Percentiles rank a stretch among this genome's conserved stretches.
Conservation (phyloP, 192 early-diverging fungal species). For the Gaertneriomyces semiglobifer region DNA sequence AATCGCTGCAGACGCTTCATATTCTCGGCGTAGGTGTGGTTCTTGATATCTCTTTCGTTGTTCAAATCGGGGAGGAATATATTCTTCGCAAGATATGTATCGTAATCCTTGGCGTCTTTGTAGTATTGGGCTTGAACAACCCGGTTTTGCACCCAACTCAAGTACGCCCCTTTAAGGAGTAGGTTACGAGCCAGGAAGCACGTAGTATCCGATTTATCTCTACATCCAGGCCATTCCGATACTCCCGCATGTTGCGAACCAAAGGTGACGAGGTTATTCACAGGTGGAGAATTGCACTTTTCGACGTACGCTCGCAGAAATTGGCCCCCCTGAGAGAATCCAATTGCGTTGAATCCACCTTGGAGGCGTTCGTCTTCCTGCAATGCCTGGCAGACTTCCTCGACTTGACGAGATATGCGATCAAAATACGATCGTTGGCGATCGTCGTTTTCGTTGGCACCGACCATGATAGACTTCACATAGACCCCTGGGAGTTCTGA, state of each 20-base stretch:
- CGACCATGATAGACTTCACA: conserved; percentile 75
- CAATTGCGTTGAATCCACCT: conserved; percentile 82
- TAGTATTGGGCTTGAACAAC: conserved; percentile 95
- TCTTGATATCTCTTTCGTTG: conserved; percentile 60
- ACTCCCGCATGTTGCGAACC: conserved; percentile 81
- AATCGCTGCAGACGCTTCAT: conserved; percentile 66
- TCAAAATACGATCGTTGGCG: conserved; percentile 84
- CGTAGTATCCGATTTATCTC: conserved; percentile 41
- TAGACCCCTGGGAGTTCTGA: conserved; percentile 56
- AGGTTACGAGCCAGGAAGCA: conserved; percentile 78
- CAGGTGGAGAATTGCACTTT: conserved; percentile 69
- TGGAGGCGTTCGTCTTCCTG: conserved; percentile 55
- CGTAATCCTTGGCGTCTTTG: conserved; percentile 63
- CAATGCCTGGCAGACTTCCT: conserved; percentile 71
- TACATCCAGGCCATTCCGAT: conserved; percentile 77
- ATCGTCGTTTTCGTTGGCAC: conserved; percentile 65
- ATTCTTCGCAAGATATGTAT: conserved; percentile 69
- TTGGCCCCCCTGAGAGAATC: conserved; percentile 84
- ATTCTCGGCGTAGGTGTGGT: conserved; percentile 56
- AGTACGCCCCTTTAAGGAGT: conserved; percentile 77
- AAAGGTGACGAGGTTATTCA: conserved; percentile 80
- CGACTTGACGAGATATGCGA: conserved; percentile 75
- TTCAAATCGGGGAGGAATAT: conserved; percentile 90
- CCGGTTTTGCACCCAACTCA: conserved; percentile 74
- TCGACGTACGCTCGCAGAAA: conserved; percentile 78